Evolutionary conservation across 2,329 filamentous ascomycete genomes (phyloP).

Genomic region (Arthrobotrys megalospora): DNA sequence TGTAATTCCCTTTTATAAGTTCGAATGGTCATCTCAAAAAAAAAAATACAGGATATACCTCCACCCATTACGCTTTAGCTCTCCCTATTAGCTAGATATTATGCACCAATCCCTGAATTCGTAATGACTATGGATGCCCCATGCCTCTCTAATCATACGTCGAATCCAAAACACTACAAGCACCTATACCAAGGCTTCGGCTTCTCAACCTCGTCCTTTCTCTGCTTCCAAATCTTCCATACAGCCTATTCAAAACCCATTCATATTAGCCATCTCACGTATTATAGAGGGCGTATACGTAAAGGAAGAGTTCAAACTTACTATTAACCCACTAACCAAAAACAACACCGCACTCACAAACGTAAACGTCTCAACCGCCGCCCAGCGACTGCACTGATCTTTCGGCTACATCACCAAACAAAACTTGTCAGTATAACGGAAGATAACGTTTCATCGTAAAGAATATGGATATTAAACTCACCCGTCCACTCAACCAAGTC

Average conservation of each 20-base stretch:
- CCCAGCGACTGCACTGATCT: conserved; percentile 53
- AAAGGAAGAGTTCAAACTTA: conserved; percentile 25
- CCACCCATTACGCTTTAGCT: too few relatives aligned
- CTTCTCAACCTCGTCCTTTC: conserved; percentile 45
- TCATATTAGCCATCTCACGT: not conserved
- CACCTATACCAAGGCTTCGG: conserved; percentile 52
- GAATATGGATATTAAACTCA: too few relatives aligned
- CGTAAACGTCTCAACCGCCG: conserved; percentile 58
- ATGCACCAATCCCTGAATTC: too few relatives aligned
- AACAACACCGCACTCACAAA: conserved; percentile 50
- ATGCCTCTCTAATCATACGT: too few relatives aligned
- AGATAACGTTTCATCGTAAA: too few relatives aligned
- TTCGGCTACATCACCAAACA: conserved; percentile 31
- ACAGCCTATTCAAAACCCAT: conserved; percentile 26
- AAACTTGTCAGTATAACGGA: not conserved
- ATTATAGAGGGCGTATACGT: not conserved
- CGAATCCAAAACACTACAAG: conserved; percentile 29
- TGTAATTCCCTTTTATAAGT: too few relatives aligned
- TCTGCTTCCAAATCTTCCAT: conserved; percentile 57
- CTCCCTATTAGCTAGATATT: too few relatives aligned
- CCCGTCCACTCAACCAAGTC: conserved; percentile 54
- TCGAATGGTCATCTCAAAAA: too few relatives aligned
- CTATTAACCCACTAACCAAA: conserved; percentile 45
- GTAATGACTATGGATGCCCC: too few relatives aligned
- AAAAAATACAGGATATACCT: too few relatives aligned